Evolutionary conservation across 139 green algal species (phyloP).

Genomic region (Volvox reticuliferus): DNA sequence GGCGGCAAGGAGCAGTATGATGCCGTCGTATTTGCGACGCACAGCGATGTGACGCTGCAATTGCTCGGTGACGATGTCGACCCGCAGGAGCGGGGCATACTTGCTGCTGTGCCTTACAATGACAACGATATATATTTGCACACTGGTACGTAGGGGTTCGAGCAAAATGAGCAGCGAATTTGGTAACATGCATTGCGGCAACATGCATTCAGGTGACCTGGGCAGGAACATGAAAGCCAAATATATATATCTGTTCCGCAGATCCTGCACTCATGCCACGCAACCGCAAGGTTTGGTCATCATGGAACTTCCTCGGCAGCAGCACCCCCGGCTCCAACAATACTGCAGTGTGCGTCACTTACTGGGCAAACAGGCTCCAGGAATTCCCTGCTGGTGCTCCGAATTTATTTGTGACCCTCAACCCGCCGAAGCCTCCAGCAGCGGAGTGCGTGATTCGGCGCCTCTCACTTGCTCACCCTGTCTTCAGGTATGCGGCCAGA

Average conservation of each 20-base stretch:
- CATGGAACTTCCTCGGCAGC: constrained; percentile 91
- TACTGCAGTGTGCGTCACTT: constrained; percentile 87
- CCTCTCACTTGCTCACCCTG: constrained; percentile 82
- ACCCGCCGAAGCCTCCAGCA: constrained; percentile 80
- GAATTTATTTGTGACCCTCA: constrained; percentile 94
- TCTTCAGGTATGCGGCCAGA: constrained; percentile 73
- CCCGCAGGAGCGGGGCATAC: constrained; percentile 71
- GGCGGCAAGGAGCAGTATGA: constrained; percentile 74
- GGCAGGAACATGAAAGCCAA: neutral
- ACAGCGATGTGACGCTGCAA: constrained; percentile 82
- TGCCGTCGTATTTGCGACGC: constrained; percentile 88
- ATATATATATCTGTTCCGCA: neutral
- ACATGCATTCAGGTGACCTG: neutral
- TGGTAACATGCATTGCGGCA: neutral
- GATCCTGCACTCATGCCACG: constrained; percentile 84
- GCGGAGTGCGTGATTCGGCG: constrained; percentile 61
- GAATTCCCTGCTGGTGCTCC: constrained; percentile 77
- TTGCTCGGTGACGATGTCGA: constrained; percentile 76
- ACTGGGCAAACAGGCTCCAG: constrained; percentile 94
- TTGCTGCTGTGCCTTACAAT: constrained; percentile 86
- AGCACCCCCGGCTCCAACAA: constrained; percentile 31
- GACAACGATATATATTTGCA: constrained; percentile 93
- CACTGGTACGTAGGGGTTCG: constrained; percentile 50
- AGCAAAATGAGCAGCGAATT: neutral
- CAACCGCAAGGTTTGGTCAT: constrained; percentile 80